Evolutionary conservation across 176 grass and related monocot species (phyloP), one percentile per base, ranked within the genome.

Genomic region (Paspalum vaginatum): DNA sequence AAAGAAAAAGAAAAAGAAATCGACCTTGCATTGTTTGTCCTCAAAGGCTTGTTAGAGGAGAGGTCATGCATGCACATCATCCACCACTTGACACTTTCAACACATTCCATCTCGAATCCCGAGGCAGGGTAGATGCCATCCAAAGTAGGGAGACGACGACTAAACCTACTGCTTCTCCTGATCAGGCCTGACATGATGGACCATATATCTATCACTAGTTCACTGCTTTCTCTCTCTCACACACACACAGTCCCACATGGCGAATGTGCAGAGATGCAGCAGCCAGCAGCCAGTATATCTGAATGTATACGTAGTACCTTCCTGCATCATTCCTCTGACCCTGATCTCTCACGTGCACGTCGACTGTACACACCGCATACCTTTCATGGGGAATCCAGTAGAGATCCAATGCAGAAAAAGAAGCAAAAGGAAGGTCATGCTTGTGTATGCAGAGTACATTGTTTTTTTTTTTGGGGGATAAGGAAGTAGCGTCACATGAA

Each of bases 61-160:
- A 56, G 60, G 37, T 15, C 11, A 83, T 8, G 21, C 32, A 24
- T 20, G 18, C 5, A 65, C 51, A 27, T 3, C 32, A 32, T 32
- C 32, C 4, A 13, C 60, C 26, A 64, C 45, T 64, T 71, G 80
- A 32, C 44, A 49, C 47, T 54, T 7, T 0, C 1, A 4, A 9
- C 48, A 55, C 65, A 75, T 56, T 65, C 48, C 14, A n/a, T 55
- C 71, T 57, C 71, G 39, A 39, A 84, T 84, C 82, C 63, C 73
- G 20, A 84, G 17, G 52, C 52, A 25, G 12, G 11, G 53, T 66
- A 40, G 72, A 77, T 77, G 72, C 25, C 41, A 76, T 59, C 51
- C 8, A 5, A 43, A 8, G 40, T 42, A 3, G 6, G 3, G 5
- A 42, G 3, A 3, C n/a, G 75, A 56, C 32, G 63, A 43, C 41